phyloP scores from a whole-genome alignment of 2,329 filamentous ascomycete species.

The Claviceps arundinis region DNA sequence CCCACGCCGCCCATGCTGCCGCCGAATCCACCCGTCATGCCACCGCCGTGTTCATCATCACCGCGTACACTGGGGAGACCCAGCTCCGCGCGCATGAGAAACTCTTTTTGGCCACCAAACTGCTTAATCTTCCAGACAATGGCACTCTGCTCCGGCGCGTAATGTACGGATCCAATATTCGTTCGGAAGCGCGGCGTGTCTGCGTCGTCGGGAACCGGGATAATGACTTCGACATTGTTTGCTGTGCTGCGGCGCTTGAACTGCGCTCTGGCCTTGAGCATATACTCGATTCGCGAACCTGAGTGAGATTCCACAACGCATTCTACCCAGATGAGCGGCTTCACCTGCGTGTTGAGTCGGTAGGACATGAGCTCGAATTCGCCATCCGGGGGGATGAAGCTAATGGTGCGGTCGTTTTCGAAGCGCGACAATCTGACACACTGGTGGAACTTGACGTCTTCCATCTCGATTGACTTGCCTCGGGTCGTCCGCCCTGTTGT shows the following conservation, averaged over 20 bases:
- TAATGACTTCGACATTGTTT: constrained; percentile 97
- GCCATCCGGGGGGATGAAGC: constrained; percentile 94
- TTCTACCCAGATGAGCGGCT: constrained; percentile 97
- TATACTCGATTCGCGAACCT: constrained; percentile 92
- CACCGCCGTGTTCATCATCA: constrained; percentile 88
- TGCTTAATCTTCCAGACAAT: constrained; percentile 99
- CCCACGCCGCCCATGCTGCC: constrained; percentile 89
- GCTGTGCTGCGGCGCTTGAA: constrained; percentile 97
- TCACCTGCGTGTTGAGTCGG: constrained; percentile 94
- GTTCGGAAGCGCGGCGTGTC: constrained; percentile 93
- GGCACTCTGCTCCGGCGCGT: constrained; percentile 90
- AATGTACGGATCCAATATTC: constrained; percentile 94
- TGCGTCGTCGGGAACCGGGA: constrained; percentile 93
- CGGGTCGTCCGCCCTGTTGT: constrained; percentile 86
- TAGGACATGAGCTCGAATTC: constrained; percentile 99
- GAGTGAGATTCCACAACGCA: constrained; percentile 95
- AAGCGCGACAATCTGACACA: constrained; percentile 92
- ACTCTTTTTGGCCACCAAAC: constrained; percentile 96
- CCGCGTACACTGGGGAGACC: constrained; percentile 88
- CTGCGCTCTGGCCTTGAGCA: constrained; percentile 95
- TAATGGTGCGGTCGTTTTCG: constrained; percentile 97
- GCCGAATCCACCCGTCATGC: constrained; percentile 95
- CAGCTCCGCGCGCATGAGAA: constrained; percentile 93
- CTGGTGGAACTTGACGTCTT: constrained; percentile 99
- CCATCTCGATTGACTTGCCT: constrained; percentile 98